Evolutionary conservation across 169 alveolate species (phyloP).

Genomic region (Blepharisma undulans): DNA sequence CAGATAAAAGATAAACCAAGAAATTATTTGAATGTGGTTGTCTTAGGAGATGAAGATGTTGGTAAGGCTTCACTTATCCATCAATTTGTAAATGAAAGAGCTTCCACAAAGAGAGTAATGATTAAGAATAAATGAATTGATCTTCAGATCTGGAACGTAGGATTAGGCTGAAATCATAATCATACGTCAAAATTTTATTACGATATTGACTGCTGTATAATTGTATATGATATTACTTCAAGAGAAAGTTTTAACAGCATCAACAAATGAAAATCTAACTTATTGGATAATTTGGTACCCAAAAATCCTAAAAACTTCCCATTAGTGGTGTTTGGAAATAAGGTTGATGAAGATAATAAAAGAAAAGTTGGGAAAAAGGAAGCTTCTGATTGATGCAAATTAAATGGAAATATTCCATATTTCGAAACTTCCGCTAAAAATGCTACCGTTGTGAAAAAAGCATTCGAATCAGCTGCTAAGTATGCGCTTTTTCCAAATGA

Average conservation of each 20-base stretch:
- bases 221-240: conserved; percentile 94
- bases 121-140: conserved; percentile 95
- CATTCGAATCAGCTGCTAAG: conserved; percentile 92
- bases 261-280: conserved; percentile 96
- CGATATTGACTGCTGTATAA: conserved; percentile 99
- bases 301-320: conserved; percentile 94
- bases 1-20: too few relatives aligned
- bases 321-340: conserved; percentile 95
- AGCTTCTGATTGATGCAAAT: conserved; percentile 93
- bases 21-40: too few relatives aligned
- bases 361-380: conserved; percentile 88
- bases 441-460: conserved; percentile 93
- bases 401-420: conserved; percentile 90
- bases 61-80: conserved; percentile 99
- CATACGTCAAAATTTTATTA: conserved; percentile 97
- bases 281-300: conserved; percentile 94
- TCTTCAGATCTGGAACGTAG: conserved; percentile 98
- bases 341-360: conserved; percentile 92
- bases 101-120: conserved; percentile 94
- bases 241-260: conserved; percentile 92
- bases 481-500: too few relatives aligned
- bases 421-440: conserved; percentile 97
- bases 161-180: conserved; percentile 98
- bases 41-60: too few relatives aligned
- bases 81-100: conserved; percentile 95